phyloP scores from a whole-genome alignment of 768 basidiomycete genomes.

The Asterophora lycoperdoides region DNA sequence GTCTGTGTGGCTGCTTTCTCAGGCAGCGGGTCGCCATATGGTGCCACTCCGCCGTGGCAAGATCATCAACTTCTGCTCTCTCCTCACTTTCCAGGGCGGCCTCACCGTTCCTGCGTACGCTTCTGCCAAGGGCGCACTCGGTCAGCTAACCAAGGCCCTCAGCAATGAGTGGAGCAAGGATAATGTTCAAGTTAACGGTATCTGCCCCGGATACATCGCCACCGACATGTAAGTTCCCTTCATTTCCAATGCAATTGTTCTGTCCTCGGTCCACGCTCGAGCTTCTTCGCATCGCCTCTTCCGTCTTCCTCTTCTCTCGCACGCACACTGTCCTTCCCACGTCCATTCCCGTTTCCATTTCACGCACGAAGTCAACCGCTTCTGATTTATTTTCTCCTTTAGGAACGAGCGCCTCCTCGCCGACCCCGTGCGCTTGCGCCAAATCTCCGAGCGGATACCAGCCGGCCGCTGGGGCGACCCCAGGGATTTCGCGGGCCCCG shows the following conservation, averaged over 20 bases:
- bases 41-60: conserved; percentile 61
- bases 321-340: background rate
- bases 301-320: background rate
- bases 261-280: background rate
- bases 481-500: conserved; percentile 67
- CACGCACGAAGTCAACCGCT: background rate
- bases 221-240: conserved; percentile 71
- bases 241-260: background rate
- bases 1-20: conserved; percentile 78
- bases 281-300: background rate
- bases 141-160: conserved; percentile 83
- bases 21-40: conserved; percentile 90
- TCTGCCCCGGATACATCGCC: conserved; percentile 83
- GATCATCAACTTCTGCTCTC: conserved; percentile 69
- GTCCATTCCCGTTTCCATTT: conserved; percentile 5
- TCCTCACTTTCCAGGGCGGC: conserved; percentile 61
- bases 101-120: conserved; percentile 87
- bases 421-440: conserved; percentile 61
- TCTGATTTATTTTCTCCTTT: background rate
- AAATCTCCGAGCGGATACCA: conserved; percentile 73
- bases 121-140: conserved; percentile 84
- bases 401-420: conserved; percentile 48
- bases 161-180: conserved; percentile 91
- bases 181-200: conserved; percentile 85
- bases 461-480: conserved; percentile 69